phyloP scores from a whole-genome alignment of 1,139 yeast species.

The Debaryomyces nepalensis region DNA sequence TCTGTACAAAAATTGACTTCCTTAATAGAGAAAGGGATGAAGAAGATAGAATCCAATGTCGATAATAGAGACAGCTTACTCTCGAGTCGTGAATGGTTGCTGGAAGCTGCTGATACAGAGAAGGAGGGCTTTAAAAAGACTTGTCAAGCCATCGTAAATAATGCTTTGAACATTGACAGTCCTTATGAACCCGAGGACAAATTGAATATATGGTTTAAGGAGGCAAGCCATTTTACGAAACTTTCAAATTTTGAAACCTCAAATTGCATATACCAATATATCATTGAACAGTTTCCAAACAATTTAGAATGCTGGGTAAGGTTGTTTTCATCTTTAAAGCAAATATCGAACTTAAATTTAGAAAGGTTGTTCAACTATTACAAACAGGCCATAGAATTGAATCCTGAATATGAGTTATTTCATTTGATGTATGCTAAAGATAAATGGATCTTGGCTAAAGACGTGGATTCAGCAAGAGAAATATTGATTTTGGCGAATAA shows the following conservation, averaged over 20 bases:
- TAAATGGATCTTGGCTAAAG: constrained; percentile 53
- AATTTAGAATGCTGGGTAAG: constrained; percentile 60
- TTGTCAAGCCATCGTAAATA: constrained; percentile 42
- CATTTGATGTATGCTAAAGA: constrained; percentile 77
- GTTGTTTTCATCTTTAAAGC: constrained; percentile 52
- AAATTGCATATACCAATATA: constrained; percentile 50
- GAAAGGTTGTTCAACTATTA: constrained; percentile 52
- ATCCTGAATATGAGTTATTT: constrained; percentile 56
- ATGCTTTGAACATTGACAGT: constrained; percentile 24
- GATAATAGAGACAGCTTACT: constrained; percentile 28
- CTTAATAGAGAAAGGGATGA: constrained; percentile 57
- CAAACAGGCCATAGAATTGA: constrained; percentile 51
- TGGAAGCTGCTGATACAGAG: constrained; percentile 44
- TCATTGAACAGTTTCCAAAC: constrained; percentile 52
- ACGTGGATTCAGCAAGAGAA: constrained; percentile 55
- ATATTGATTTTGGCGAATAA: constrained; percentile 56
- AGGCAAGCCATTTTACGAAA: constrained; percentile 43
- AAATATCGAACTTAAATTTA: constrained; percentile 23
- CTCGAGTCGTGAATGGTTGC: constrained; percentile 48
- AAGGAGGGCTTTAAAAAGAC: constrained; percentile 39
- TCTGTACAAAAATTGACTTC: constrained; percentile 44
- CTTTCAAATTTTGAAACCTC: constrained; percentile 41
- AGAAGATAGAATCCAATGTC: constrained; percentile 33
- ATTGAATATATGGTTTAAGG: constrained; percentile 33
- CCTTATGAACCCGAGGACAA: constrained; percentile 17